Evolutionary conservation across 108 stramenopile genomes (phyloP).

Genomic region (Cylindrotheca fusiformis): DNA sequence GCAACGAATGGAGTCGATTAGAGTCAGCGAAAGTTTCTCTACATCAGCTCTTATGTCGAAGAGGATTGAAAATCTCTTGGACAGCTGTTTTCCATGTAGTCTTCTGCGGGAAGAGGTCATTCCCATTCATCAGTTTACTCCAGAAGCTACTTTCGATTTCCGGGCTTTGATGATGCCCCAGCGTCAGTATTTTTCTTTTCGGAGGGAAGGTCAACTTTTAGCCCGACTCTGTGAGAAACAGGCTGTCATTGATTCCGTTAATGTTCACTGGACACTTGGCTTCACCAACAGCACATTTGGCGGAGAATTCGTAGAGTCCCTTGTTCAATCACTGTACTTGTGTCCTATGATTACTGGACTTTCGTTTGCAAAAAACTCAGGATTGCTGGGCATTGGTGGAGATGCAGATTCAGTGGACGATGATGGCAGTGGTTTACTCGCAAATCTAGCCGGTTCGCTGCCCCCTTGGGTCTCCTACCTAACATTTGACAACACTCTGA

Average conservation of each 20-base stretch:
- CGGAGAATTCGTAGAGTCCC: slow-evolving; percentile 66
- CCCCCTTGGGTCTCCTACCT: slow-evolving; percentile 60
- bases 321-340: slow-evolving; percentile 61
- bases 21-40: slow-evolving; percentile 6
- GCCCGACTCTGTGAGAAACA: slow-evolving; percentile 53
- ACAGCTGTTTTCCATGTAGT: slow-evolving; percentile 53
- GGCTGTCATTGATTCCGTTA: slow-evolving; percentile 25
- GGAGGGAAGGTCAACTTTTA: slow-evolving; percentile 61
- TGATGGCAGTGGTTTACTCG: slow-evolving; percentile 51
- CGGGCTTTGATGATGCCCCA: slow-evolving; percentile 71
- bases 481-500: slow-evolving; percentile 56
- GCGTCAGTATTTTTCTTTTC: slow-evolving; percentile 59
- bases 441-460: slow-evolving; percentile 54
- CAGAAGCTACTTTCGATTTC: slow-evolving; percentile 53
- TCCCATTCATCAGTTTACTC: slow-evolving; percentile 38
- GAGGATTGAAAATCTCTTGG: slow-evolving; percentile 46
- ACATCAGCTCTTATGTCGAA: slow-evolving; percentile 20
- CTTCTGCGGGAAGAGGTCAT: slow-evolving; percentile 42
- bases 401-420: slow-evolving; percentile 21
- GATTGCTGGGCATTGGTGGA: slow-evolving; percentile 13
- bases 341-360: slow-evolving; percentile 59
- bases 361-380: slow-evolving; percentile 42
- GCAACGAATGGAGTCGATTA: slow-evolving; percentile 7
- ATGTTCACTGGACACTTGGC: slow-evolving; percentile 58
- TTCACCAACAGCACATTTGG: slow-evolving; percentile 71